phyloP scores from a whole-genome alignment of 768 basidiomycete genomes.

The Porphyrellus cyaneotinctus region DNA sequence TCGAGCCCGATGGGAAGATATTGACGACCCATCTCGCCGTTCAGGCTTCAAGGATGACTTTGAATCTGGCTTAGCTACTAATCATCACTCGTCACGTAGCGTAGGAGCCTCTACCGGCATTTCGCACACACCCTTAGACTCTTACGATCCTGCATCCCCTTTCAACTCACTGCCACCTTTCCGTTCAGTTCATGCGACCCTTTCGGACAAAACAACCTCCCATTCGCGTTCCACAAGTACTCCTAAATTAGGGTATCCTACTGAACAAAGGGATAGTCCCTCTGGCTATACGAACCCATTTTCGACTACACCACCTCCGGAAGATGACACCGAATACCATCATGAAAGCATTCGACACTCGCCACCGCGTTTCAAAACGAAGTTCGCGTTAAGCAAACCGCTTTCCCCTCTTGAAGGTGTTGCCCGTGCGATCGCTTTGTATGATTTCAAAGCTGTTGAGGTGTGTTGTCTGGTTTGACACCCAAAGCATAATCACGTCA shows the following conservation, averaged over 20 bases:
- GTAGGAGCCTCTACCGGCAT: conserved; percentile 6
- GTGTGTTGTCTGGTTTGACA: conserved; percentile 32
- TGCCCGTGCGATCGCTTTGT: conserved; percentile 69
- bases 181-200: conserved; percentile 28
- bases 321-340: conserved; percentile 16
- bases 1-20: conserved; percentile 30
- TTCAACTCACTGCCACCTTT: conserved; percentile 36
- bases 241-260: conserved; percentile 21
- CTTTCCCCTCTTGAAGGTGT: conserved; percentile 56
- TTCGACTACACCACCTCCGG: conserved; percentile 20
- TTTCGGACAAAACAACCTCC: conserved; percentile 27
- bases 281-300: conserved; percentile 28
- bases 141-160: conserved; percentile 33
- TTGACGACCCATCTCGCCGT: conserved; percentile 16
- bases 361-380: conserved; percentile 40
- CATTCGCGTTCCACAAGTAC: conserved; percentile 36
- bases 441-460: conserved; percentile 70
- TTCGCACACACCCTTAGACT: conserved; percentile 19
- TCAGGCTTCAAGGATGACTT: conserved; percentile 41
- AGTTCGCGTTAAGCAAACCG: conserved; percentile 47
- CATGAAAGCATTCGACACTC: conserved; percentile 11
- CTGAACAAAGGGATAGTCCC: conserved; percentile 1
- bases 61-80: conserved; percentile 39
- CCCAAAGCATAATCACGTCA: conserved; percentile 1
- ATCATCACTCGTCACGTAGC: conserved; percentile 19